Evolutionary conservation across 2,329 filamentous ascomycete species (phyloP), one percentile per base, ranked within the genome.

Genomic region (Aureobasidium sp.): DNA sequence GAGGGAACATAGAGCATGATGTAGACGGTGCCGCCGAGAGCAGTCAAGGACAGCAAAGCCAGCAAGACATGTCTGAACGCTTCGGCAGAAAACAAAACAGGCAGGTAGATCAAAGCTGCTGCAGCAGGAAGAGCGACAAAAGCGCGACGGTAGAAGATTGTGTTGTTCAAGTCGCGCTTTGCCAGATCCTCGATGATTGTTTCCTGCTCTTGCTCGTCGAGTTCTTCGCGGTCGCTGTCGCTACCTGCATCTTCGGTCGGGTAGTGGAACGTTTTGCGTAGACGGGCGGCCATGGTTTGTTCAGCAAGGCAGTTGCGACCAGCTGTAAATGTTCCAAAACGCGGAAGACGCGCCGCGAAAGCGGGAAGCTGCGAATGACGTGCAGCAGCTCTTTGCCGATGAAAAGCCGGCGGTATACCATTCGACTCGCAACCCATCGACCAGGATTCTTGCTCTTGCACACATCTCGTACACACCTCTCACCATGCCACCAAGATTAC

Each of bases 141-240:
- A 67, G 74, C 62, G 58, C 67, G 69, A 55, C 70, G 70, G 67
- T 76, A 77, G 20, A 73, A 67, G 3, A 62, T 63, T 17, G 69
- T 76, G n/a, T 68, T 70, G 15, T 62, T 63, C 6, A 66, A 68
- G 63, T 89, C 87, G 69, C 85, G 76, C 39, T 73, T 69, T 39
- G 79, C 71, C 36, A 90, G 82, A 47, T 71, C 69, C 17, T 70
- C 68, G 68, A 90, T 90, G 11, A 89, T 77, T 53, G 75, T 70
- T 69, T 89, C 86, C 77, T 90, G 87, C 68, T 87, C 85, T 81
- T 92, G 82, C 75, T 92, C 89, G 72, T 94, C 90, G 64, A 94
- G 78, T 61, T 85, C 83, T 67, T 86, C 82, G 14, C 79, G 74
- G 71, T 82, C 79, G 39, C 82, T 79, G 48, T 78, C 79, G 42